These are phyloP conservation scores for Leccinum pallidistipes DNA, from an alignment of 1,284 basidiomycete genomes.

Conservation along the genomic window DNA sequence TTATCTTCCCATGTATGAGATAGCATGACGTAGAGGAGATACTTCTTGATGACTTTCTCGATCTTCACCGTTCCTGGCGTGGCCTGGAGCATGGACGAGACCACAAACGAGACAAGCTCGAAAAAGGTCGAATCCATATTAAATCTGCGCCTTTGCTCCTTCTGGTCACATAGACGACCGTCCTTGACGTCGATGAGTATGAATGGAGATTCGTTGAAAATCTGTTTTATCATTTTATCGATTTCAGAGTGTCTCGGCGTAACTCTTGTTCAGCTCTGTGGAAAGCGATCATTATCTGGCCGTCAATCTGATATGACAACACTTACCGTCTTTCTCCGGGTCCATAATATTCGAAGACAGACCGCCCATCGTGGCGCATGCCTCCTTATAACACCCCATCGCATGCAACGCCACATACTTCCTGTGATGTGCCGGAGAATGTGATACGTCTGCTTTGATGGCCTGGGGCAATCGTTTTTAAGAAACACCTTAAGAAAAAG, in stretches of 20 bases:
- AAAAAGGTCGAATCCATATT: neutral
- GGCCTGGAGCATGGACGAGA: constrained; percentile 5
- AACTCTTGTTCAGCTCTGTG: constrained; percentile 4
- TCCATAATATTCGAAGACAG: neutral
- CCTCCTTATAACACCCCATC: neutral
- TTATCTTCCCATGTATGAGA: constrained; percentile 20
- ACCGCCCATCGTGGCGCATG: neutral
- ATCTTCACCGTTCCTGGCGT: neutral
- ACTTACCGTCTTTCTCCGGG: constrained; percentile 1
- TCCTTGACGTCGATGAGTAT: constrained; percentile 9
- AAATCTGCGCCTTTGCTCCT: constrained; percentile 8
- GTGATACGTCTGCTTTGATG: constrained; percentile 5
- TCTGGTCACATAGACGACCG: constrained; percentile 9
- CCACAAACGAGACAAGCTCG: constrained; percentile 4
- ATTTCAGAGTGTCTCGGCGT: neutral
- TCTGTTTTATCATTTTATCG: neutral
- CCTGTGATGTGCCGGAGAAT: constrained; percentile 3
- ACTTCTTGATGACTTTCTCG: constrained; percentile 4
- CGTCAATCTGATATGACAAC: neutral
- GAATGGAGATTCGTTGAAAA: constrained; percentile 10
- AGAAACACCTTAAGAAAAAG: no score
- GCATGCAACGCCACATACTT: constrained; percentile 5
- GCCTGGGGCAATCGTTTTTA: neutral
- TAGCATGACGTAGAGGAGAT: constrained; percentile 26
- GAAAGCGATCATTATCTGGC: neutral